Evolutionary conservation across 257 asterid genomes (phyloP).

Genomic region (Jacaranda mimosifolia): DNA sequence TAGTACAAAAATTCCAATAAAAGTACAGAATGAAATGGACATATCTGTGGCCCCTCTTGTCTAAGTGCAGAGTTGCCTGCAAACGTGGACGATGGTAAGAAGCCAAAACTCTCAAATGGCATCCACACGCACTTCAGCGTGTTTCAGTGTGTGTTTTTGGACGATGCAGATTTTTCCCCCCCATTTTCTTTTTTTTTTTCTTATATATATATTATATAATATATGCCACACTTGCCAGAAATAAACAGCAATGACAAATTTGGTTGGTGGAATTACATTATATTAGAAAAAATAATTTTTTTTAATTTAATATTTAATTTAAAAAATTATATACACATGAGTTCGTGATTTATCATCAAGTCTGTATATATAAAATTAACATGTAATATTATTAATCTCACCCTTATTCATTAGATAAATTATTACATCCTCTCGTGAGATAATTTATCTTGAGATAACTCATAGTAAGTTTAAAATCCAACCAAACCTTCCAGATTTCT

Average conservation of each 20-base stretch:
- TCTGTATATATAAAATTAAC: too few relatives aligned
- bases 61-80: slow-evolving; percentile 18
- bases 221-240: slow-evolving; percentile 18
- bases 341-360: too few relatives aligned
- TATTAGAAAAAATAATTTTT: too few relatives aligned
- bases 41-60: slow-evolving; percentile 40
- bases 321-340: too few relatives aligned
- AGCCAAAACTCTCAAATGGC: not conserved
- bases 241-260: slow-evolving; percentile 45
- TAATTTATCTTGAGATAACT: too few relatives aligned
- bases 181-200: slow-evolving; percentile 6
- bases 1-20: not conserved
- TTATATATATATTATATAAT: slow-evolving; percentile 4
- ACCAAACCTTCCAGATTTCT: slow-evolving; percentile 61
- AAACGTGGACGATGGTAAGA: slow-evolving; percentile 42
- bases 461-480: too few relatives aligned
- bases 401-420: too few relatives aligned
- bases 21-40: slow-evolving; percentile 42
- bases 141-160: slow-evolving; percentile 20
- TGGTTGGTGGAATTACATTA: too few relatives aligned
- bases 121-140: slow-evolving; percentile 36
- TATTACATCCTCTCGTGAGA: too few relatives aligned
- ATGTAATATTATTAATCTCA: too few relatives aligned
- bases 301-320: too few relatives aligned
- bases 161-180: not conserved